These are phyloP conservation scores for Keithomyces neogunnii DNA, from an alignment of 2,329 filamentous ascomycete species.

Conservation along the genomic window DNA sequence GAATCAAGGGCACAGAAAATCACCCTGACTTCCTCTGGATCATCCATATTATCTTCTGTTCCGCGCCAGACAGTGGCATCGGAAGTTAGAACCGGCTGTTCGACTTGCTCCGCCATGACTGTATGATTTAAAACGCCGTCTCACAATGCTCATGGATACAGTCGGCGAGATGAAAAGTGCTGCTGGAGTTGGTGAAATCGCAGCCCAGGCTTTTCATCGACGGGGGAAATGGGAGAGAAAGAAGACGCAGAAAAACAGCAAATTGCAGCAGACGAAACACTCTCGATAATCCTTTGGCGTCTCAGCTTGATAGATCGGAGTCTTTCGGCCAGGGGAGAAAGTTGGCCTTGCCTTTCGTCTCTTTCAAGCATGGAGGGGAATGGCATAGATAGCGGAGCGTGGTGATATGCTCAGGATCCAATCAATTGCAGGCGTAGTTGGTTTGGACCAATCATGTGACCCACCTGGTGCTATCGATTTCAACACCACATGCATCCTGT, in stretches of 20 bases:
- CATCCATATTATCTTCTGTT: slow-evolving; percentile 56
- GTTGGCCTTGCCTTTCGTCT: not conserved
- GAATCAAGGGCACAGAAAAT: slow-evolving; percentile 80
- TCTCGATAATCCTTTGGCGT: too few species aligned
- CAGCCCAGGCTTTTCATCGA: too few species aligned
- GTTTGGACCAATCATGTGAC: slow-evolving; percentile 12
- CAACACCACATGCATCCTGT: not conserved
- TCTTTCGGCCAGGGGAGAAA: not conserved
- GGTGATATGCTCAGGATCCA: not conserved
- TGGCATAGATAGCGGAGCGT: slow-evolving; percentile 3
- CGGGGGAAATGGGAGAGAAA: too few species aligned
- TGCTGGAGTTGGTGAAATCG: not conserved
- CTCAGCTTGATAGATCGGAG: too few species aligned
- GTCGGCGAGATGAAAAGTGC: not conserved
- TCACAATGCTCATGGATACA: slow-evolving; percentile 1
- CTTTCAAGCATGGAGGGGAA: not conserved
- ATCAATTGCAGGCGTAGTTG: not conserved
- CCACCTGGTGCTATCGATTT: not conserved
- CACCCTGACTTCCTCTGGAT: slow-evolving; percentile 73
- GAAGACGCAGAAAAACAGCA: too few species aligned
- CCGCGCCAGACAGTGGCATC: slow-evolving; percentile 46
- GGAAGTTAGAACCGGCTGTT: not conserved
- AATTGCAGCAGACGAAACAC: too few species aligned
- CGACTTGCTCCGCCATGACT: slow-evolving; percentile 3
- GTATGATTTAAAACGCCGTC: not conserved